Evolutionary conservation across 2,329 filamentous ascomycete species (phyloP).

Genomic region (Aspergillus caelatus): DNA sequence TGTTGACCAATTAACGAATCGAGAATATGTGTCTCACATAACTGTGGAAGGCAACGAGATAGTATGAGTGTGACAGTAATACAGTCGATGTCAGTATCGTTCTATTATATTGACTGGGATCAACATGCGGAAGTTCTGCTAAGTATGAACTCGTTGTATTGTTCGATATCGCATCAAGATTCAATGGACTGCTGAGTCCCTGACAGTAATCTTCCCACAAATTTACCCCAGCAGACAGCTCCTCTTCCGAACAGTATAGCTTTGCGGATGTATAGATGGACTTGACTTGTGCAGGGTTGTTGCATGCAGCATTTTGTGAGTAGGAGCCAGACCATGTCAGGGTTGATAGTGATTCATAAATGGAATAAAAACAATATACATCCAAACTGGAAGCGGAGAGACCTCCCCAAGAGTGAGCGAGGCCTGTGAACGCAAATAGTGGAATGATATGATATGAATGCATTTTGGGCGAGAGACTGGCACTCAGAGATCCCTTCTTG

Average conservation of each 20-base stretch:
- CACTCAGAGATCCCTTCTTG: no score
- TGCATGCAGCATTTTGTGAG: background rate
- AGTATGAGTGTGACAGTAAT: conserved; percentile 7
- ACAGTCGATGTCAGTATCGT: background rate
- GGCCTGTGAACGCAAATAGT: background rate
- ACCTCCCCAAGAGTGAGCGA: background rate
- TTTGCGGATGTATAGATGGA: background rate
- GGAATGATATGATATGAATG: no score
- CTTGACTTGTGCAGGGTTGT: background rate
- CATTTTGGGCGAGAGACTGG: no score
- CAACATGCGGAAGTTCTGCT: background rate
- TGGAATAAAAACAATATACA: conserved; percentile 18
- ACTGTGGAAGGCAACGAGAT: background rate
- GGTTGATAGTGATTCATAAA: conserved; percentile 11
- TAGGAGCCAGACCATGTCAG: background rate
- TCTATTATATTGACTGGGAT: background rate
- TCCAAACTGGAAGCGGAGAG: conserved; percentile 5
- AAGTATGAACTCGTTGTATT: background rate
- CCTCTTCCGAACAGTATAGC: background rate
- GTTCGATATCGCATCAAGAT: background rate
- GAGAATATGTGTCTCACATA: background rate
- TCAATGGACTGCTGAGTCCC: background rate
- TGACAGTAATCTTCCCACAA: background rate
- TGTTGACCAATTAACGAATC: background rate
- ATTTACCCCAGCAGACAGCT: background rate